Evolutionary conservation across 169 alveolate genomes (phyloP).

Genomic region (Plasmodium fragile): DNA sequence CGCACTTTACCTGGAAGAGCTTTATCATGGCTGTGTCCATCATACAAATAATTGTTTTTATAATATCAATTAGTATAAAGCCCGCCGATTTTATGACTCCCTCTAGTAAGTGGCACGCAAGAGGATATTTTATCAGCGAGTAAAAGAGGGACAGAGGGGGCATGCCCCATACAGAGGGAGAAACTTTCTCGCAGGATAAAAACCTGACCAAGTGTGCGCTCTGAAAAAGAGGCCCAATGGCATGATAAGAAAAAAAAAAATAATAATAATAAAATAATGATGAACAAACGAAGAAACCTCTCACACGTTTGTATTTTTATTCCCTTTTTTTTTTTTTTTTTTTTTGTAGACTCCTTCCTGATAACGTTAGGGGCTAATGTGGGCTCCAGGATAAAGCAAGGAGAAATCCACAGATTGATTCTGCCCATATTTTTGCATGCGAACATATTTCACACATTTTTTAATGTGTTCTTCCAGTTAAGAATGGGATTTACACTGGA

Average conservation of each 20-base stretch:
- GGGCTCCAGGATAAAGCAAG: slow-evolving; percentile 82
- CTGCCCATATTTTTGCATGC: slow-evolving; percentile 88
- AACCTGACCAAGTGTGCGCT: background rate
- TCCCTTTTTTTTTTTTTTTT: slow-evolving; percentile 16
- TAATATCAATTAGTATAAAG: slow-evolving; percentile 55
- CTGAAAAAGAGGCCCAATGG: background rate
- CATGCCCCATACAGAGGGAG: background rate
- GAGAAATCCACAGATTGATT: slow-evolving; percentile 89
- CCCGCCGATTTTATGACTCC: slow-evolving; percentile 73
- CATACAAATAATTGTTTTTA: slow-evolving; percentile 76
- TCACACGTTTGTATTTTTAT: slow-evolving; percentile 3
- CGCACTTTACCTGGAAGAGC: slow-evolving; percentile 78
- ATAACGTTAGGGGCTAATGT: slow-evolving; percentile 84
- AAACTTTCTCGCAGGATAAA: background rate
- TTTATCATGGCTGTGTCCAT: slow-evolving; percentile 76
- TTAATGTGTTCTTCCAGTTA: slow-evolving; percentile 87
- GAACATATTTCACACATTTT: slow-evolving; percentile 85
- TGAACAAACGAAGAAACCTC: background rate
- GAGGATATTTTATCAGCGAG: background rate
- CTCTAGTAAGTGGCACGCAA: slow-evolving; percentile 31
- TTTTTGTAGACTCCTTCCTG: slow-evolving; percentile 75
- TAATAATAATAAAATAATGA: background rate
- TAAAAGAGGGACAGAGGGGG: background rate
- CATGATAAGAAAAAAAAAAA: background rate
- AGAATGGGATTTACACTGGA: slow-evolving; percentile 88